These are phyloP conservation scores for Leccinum pallidistipes DNA, from an alignment of 1,284 basidiomycete genomes.

Conservation along the genomic window DNA sequence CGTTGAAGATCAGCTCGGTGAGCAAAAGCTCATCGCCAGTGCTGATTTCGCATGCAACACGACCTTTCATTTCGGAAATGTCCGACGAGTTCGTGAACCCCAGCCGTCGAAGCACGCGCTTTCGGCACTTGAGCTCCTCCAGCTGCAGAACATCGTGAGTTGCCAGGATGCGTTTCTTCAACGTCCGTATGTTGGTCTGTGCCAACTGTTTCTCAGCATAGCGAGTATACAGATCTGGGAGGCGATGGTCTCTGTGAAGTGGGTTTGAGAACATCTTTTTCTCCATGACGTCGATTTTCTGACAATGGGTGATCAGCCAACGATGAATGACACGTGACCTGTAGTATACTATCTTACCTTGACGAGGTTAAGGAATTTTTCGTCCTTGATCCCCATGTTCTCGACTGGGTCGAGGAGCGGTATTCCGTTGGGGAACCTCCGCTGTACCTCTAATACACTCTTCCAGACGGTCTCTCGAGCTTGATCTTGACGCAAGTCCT, in stretches of 20 bases:
- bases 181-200: slow-evolving; percentile 66
- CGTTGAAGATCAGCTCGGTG: slow-evolving; percentile 98
- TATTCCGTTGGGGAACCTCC: slow-evolving; percentile 87
- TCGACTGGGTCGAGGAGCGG: slow-evolving; percentile 89
- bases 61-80: slow-evolving; percentile 97
- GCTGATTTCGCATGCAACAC: slow-evolving; percentile 98
- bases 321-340: background rate
- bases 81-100: slow-evolving; percentile 90
- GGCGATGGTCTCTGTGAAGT: slow-evolving; percentile 71
- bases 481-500: slow-evolving; percentile 79
- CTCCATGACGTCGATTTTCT: slow-evolving; percentile 93
- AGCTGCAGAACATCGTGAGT: slow-evolving; percentile 95
- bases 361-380: slow-evolving; percentile 86
- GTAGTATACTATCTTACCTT: slow-evolving; percentile 50
- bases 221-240: slow-evolving; percentile 78
- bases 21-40: slow-evolving; percentile 95
- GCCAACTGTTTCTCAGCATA: slow-evolving; percentile 80
- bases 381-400: slow-evolving; percentile 97
- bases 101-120: slow-evolving; percentile 89
- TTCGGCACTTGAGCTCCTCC: slow-evolving; percentile 95
- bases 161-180: slow-evolving; percentile 84
- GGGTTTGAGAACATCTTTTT: slow-evolving; percentile 75
- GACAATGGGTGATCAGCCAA: slow-evolving; percentile 5
- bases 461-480: slow-evolving; percentile 87
- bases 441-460: slow-evolving; percentile 86